These are phyloP conservation scores for Aspergillus arachidicola DNA, from an alignment of 2,329 filamentous ascomycete genomes.

Conservation along the genomic window DNA sequence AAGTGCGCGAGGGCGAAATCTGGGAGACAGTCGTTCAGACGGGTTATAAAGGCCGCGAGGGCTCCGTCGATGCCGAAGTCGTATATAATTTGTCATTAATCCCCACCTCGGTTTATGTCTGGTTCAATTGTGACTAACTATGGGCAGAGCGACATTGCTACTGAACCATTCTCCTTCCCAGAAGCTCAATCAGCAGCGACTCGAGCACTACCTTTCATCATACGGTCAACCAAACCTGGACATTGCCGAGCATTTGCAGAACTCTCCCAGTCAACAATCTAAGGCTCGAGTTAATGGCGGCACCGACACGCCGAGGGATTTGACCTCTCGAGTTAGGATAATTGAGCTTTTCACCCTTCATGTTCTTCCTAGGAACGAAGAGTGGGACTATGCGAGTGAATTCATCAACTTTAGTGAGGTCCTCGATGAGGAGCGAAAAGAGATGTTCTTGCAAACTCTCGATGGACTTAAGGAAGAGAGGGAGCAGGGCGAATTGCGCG, in stretches of 20 bases:
- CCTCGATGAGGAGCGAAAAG: constrained; percentile 86
- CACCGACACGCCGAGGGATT: constrained; percentile 79
- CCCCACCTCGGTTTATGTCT: constrained; percentile 11
- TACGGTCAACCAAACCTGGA: constrained; percentile 74
- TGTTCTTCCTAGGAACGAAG: constrained; percentile 86
- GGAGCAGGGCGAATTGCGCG: constrained; percentile 67
- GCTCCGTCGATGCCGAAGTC: constrained; percentile 90
- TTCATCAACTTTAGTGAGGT: constrained; percentile 87
- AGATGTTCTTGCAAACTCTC: constrained; percentile 84
- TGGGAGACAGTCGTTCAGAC: constrained; percentile 91
- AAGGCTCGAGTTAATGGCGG: constrained; percentile 55
- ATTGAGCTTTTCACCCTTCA: constrained; percentile 95
- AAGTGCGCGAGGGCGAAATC: constrained; percentile 85
- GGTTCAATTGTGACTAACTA: constrained; percentile 6
- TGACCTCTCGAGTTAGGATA: constrained; percentile 84
- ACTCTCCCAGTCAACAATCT: constrained; percentile 35
- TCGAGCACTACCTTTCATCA: constrained; percentile 86
- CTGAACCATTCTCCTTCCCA: constrained; percentile 88
- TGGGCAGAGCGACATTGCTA: constrained; percentile 76
- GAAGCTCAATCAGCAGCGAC: constrained; percentile 77
- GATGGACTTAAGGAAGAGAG: constrained; percentile 84
- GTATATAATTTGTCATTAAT: constrained; percentile 59
- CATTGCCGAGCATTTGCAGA: constrained; percentile 63
- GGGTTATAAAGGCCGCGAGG: constrained; percentile 86
- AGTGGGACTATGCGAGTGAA: constrained; percentile 93